Evolutionary conservation across 345 rosid genomes (phyloP).

Genomic region (Eucalyptus curtisii): DNA sequence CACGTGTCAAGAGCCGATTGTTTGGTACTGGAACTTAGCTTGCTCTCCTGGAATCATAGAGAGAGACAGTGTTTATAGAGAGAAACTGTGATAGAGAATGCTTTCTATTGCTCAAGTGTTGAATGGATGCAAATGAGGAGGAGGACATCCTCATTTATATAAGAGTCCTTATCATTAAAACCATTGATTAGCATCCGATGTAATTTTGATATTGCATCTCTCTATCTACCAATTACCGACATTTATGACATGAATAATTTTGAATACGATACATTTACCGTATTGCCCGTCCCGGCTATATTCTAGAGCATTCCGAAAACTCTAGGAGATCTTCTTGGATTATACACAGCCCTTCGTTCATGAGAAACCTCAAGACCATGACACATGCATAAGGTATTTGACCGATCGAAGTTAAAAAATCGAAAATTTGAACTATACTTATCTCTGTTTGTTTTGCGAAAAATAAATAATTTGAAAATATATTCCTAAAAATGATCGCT

Average conservation of each 20-base stretch:
- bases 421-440: neutral
- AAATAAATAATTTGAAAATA: too few relatives aligned
- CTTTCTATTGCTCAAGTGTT: neutral
- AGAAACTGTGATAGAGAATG: neutral
- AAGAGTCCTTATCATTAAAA: neutral
- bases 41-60: neutral
- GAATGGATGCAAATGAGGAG: too few relatives aligned
- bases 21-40: neutral
- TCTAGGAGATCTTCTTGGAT: neutral
- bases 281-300: fast-evolving
- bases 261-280: neutral
- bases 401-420: neutral
- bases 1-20: too few relatives aligned
- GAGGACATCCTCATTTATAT: neutral
- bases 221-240: neutral
- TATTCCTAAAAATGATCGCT: too few relatives aligned
- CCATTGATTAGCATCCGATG: too few relatives aligned
- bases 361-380: neutral
- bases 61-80: neutral
- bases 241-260: neutral
- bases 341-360: fast-evolving
- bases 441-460: fast-evolving
- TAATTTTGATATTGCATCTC: neutral
- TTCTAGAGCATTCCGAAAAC: neutral
- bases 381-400: neutral